Conservation (phyloP, 2,329 filamentous ascomycete species). For the Penicillium sp. region DNA sequence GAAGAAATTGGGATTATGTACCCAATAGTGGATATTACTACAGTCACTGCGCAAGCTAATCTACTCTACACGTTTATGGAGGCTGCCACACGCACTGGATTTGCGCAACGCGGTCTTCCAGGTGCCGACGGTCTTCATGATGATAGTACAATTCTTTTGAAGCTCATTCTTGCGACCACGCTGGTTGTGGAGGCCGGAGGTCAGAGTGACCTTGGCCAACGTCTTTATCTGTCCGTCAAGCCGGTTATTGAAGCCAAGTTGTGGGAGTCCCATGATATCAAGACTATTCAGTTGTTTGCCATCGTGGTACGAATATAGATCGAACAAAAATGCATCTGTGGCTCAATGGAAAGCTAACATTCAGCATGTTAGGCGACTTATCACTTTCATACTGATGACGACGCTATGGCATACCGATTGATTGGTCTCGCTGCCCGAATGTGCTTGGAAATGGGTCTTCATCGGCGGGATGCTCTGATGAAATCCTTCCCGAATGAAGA, state of each 20-base stretch:
- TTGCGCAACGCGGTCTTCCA: constrained; percentile 58
- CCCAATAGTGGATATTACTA: constrained; percentile 76
- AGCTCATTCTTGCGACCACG: constrained; percentile 79
- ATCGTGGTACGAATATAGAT: constrained; percentile 44
- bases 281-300: constrained; percentile 61
- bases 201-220: constrained; percentile 72
- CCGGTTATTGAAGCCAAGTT: constrained; percentile 67
- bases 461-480: constrained; percentile 73
- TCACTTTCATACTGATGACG: constrained; percentile 83
- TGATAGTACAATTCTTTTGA: constrained; percentile 71
- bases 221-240: constrained; percentile 77
- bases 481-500: constrained; percentile 68
- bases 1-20: constrained; percentile 95
- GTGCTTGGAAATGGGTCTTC: constrained; percentile 80
- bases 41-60: constrained; percentile 70
- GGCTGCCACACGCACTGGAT: constrained; percentile 61
- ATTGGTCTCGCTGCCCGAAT: constrained; percentile 81
- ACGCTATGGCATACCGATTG: constrained; percentile 81
- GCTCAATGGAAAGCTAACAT: constrained; percentile 2
- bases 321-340: background rate
- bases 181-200: constrained; percentile 78
- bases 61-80: constrained; percentile 75
- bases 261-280: constrained; percentile 60
- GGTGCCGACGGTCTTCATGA: constrained; percentile 64
- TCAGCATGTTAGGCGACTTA: constrained; percentile 63